These are phyloP conservation scores for Phaeosphaeria sp. DNA, from an alignment of 2,329 filamentous ascomycete species.

Conservation along the genomic window DNA sequence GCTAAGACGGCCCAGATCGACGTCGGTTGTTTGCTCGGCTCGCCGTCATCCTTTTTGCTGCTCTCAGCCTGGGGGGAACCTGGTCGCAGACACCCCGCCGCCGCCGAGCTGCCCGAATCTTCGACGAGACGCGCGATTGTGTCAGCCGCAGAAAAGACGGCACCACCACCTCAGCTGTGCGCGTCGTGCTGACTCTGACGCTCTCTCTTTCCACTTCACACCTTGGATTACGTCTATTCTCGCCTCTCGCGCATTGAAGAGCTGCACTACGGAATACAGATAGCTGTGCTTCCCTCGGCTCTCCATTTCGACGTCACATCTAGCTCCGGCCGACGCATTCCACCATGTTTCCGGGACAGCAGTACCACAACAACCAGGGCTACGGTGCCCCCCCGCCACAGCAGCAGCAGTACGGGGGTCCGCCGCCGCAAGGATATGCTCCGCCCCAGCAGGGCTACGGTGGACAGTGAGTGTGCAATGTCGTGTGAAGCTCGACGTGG, in stretches of 20 bases:
- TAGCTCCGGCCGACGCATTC: not conserved
- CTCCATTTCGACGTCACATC: not conserved
- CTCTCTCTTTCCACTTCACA: not conserved
- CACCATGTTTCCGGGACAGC: conserved; percentile 52
- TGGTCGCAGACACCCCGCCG: conserved; percentile 11
- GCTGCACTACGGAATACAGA: not conserved
- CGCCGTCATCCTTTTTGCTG: conserved; percentile 1
- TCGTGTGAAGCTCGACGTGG: not conserved
- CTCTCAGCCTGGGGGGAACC: conserved; percentile 7
- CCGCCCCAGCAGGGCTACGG: conserved; percentile 40
- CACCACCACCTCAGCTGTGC: not conserved
- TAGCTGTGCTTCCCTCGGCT: not conserved
- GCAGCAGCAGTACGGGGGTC: conserved; percentile 42
- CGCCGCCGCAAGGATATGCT: conserved; percentile 38
- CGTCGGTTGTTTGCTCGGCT: not conserved
- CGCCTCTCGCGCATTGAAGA: not conserved
- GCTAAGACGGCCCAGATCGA: not conserved
- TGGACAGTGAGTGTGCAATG: conserved; percentile 31
- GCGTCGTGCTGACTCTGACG: not conserved
- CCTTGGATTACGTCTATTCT: not conserved
- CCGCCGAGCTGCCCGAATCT: conserved; percentile 19
- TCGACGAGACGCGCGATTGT: conserved; percentile 7
- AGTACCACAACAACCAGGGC: conserved; percentile 51
- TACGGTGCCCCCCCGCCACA: conserved; percentile 46
- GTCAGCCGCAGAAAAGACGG: conserved; percentile 20